Evolutionary conservation across 2,329 filamentous ascomycete genomes (phyloP).

Genomic region (Aspergillus vadensis): DNA sequence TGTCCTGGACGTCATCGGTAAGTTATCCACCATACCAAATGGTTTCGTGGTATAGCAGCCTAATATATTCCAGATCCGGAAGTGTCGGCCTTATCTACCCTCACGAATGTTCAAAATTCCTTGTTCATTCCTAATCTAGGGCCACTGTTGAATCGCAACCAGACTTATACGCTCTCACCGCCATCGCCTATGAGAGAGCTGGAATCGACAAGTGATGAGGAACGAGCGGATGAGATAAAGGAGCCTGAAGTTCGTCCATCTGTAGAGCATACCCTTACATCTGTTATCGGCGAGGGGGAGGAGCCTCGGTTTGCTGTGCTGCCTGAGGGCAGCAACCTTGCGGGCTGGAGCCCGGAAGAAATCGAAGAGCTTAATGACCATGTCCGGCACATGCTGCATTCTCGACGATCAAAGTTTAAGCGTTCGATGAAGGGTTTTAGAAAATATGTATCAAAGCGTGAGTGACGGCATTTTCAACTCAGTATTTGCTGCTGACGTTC

Average conservation of each 20-base stretch:
- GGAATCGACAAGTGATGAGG: constrained; percentile 29
- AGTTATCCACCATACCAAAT: constrained; percentile 26
- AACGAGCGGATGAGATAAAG: constrained; percentile 23
- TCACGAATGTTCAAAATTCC: constrained; percentile 89
- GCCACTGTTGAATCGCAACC: constrained; percentile 70
- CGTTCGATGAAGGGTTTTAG: constrained; percentile 76
- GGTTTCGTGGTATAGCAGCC: background rate
- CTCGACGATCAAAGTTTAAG: constrained; percentile 76
- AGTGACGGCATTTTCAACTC: background rate
- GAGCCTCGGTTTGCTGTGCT: constrained; percentile 77
- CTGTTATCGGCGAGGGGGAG: constrained; percentile 66
- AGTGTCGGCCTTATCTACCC: constrained; percentile 76
- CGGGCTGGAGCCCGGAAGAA: constrained; percentile 74
- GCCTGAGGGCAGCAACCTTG: constrained; percentile 70
- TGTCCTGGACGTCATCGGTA: constrained; percentile 69
- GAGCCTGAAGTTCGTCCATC: constrained; percentile 29
- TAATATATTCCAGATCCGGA: constrained; percentile 67
- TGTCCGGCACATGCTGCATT: constrained; percentile 85
- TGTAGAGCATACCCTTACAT: constrained; percentile 62
- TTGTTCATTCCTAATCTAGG: constrained; percentile 84
- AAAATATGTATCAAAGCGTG: constrained; percentile 72
- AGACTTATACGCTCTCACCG: constrained; percentile 72
- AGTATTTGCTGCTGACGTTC: background rate
- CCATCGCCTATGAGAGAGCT: constrained; percentile 32
- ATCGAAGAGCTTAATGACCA: constrained; percentile 79